Evolutionary conservation across 176 grass and related monocot genomes (phyloP).

Genomic region (Triticum urartu): DNA sequence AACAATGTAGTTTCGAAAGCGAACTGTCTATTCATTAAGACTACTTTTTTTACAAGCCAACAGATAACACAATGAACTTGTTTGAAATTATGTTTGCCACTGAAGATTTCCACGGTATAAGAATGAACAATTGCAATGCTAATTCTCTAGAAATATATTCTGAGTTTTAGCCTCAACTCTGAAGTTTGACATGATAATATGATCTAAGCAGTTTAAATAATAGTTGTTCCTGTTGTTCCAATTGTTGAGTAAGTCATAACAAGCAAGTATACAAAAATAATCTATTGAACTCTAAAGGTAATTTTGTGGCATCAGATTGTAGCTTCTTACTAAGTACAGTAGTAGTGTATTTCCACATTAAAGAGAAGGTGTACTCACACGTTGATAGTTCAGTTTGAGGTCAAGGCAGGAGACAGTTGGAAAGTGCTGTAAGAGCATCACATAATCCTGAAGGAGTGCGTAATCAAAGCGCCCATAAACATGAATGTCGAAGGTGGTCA

Average conservation of each 20-base stretch:
- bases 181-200: background rate
- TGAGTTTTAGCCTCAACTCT: background rate
- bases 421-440: background rate
- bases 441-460: background rate
- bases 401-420: background rate
- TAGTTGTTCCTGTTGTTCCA: background rate
- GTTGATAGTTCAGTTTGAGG: conserved; percentile 6
- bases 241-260: background rate
- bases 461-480: conserved; percentile 8
- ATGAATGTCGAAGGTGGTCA: conserved; percentile 14
- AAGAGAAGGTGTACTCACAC: conserved; percentile 14
- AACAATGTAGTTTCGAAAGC: background rate
- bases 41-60: background rate
- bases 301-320: background rate
- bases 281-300: background rate
- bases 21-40: background rate
- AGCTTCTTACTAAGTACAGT: background rate
- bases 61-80: background rate
- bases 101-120: background rate
- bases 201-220: background rate
- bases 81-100: background rate
- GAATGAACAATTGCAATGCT: background rate
- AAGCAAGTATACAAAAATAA: background rate
- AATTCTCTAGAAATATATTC: conserved; percentile 1
- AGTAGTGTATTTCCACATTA: background rate